Base-by-base conservation (phyloP, 768 basidiomycete species). In the Tephrocybe sp. region DNA sequence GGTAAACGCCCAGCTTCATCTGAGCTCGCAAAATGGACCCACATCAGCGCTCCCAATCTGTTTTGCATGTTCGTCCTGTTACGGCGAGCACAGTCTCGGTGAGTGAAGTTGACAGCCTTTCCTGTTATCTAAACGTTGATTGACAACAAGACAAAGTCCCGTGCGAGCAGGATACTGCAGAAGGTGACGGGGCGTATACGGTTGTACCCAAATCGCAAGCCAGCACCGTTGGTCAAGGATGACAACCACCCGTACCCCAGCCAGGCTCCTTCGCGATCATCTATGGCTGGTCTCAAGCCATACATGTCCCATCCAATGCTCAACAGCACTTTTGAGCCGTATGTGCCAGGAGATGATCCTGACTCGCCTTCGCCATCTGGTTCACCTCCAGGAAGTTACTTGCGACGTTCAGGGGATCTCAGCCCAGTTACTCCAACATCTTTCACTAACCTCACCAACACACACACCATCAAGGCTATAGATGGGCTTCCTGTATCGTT, bases 251-350 rank as follows among this genome's bases (percentile, higher is more conserved):
- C 57, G 18, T 64, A 50, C 62, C 64, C 23, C 63, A 63, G 40
- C 54, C 67, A 16, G 59, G 59, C 50, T 70, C 69, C 8, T 15
- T 50, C 39, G 36, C 30, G 38, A 8, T 34, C 30, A 15, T 43
- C 46, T 56, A 50, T 64, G 27, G 60, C 60, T 44, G 43, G 44
- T 10, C 48, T 55, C 27, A 77, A 76, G 52, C 73, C 74, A 6
- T 76, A 69, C 61, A 74, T 75, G 72, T 75, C 74, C 10, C 74
- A 76, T 45, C 74, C 76, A 1, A 57, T 67, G 45, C 67, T 75
- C 3, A 64, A 44, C 15, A 55, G 49, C 47, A 53, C 56, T 34
- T 47, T 56, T 23, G 61, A 62, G 27, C 57, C 55, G 16, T 52
- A 59, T 46, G 49, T 36, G 5, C 31, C 52, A 31, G 52, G 55